Percentiles rank a stretch among this genome's conserved stretches.
phyloP scores from a whole-genome alignment of 768 basidiomycete species.

The Tylopilus cervinicoccineus region DNA sequence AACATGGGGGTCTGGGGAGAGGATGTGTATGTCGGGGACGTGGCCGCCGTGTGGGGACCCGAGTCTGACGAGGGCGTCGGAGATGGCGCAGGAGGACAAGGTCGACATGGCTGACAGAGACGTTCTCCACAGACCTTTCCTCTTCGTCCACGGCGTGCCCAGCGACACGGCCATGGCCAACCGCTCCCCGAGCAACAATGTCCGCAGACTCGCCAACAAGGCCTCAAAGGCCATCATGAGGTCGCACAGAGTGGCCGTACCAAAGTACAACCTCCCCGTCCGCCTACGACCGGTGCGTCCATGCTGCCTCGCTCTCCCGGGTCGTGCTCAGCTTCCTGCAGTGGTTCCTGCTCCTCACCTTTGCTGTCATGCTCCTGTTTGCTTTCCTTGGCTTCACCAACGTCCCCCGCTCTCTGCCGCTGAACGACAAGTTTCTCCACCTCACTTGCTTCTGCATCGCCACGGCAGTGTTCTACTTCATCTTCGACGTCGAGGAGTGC shows the following conservation, averaged over 20 bases:
- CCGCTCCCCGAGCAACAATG: slow-evolving; percentile 10
- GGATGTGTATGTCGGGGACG: slow-evolving; percentile 71
- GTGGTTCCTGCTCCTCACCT: slow-evolving; percentile 82
- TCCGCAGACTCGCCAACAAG: slow-evolving; percentile 39
- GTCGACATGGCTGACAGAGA: slow-evolving; percentile 16
- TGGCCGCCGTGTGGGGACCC: slow-evolving; percentile 67
- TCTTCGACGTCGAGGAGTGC: slow-evolving; percentile 85
- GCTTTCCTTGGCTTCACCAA: slow-evolving; percentile 79
- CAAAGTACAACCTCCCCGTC: slow-evolving; percentile 66
- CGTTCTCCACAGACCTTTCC: slow-evolving; percentile 1
- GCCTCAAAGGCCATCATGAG: slow-evolving; percentile 64
- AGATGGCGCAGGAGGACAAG: slow-evolving; percentile 81
- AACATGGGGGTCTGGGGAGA: slow-evolving; percentile 36
- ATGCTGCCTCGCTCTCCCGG: not conserved
- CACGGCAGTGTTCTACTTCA: slow-evolving; percentile 82
- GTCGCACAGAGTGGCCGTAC: slow-evolving; percentile 58
- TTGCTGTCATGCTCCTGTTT: slow-evolving; percentile 61
- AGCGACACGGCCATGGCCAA: slow-evolving; percentile 7
- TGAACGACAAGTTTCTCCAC: slow-evolving; percentile 79
- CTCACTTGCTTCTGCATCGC: slow-evolving; percentile 74
- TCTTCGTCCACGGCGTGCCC: not conserved
- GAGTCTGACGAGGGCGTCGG: slow-evolving; percentile 85
- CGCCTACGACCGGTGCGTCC: slow-evolving; percentile 63
- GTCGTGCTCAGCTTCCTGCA: slow-evolving; percentile 27
- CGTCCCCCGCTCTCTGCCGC: slow-evolving; percentile 55